Conservation (phyloP, 2,329 filamentous ascomycete genomes). For the Trichoderma sp. region DNA sequence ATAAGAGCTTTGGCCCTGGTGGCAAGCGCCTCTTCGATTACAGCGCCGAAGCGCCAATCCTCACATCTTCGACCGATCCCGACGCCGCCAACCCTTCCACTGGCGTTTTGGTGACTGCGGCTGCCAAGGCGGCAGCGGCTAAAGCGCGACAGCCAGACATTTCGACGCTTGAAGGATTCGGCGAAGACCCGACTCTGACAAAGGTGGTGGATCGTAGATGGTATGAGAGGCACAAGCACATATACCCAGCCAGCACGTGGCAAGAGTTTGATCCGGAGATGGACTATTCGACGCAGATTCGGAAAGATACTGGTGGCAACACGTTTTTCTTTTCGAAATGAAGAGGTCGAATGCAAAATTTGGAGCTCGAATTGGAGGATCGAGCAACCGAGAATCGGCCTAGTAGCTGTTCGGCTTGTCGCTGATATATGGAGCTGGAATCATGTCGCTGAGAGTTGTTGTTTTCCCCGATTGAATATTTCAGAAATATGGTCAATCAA, state of each 20-base stretch:
- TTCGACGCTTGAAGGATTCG: constrained; percentile 65
- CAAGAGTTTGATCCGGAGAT: constrained; percentile 89
- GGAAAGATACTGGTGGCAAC: constrained; percentile 85
- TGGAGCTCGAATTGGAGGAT: not conserved
- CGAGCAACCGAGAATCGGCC: not conserved
- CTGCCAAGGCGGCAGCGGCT: constrained; percentile 37
- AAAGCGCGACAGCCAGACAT: constrained; percentile 44
- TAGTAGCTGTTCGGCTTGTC: not conserved
- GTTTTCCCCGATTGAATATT: not conserved
- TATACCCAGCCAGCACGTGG: constrained; percentile 95
- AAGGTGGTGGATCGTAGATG: constrained; percentile 95
- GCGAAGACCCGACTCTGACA: constrained; percentile 75
- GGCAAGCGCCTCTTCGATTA: constrained; percentile 76
- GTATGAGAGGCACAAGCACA: constrained; percentile 98
- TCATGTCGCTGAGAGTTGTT: not conserved
- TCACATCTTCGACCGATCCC: constrained; percentile 28
- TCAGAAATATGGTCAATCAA: not conserved
- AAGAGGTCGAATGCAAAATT: constrained; percentile 18
- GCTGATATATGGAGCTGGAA: not conserved
- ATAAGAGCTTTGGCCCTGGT: constrained; percentile 72
- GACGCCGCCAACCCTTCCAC: constrained; percentile 3
- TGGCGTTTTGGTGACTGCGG: constrained; percentile 31
- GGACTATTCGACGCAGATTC: constrained; percentile 73
- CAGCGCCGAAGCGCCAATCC: constrained; percentile 45
- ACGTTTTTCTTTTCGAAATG: constrained; percentile 76